These are phyloP conservation scores for Phytopythium sindhum DNA, from an alignment of 352 stramenopile genomes.

Conservation along the genomic window DNA sequence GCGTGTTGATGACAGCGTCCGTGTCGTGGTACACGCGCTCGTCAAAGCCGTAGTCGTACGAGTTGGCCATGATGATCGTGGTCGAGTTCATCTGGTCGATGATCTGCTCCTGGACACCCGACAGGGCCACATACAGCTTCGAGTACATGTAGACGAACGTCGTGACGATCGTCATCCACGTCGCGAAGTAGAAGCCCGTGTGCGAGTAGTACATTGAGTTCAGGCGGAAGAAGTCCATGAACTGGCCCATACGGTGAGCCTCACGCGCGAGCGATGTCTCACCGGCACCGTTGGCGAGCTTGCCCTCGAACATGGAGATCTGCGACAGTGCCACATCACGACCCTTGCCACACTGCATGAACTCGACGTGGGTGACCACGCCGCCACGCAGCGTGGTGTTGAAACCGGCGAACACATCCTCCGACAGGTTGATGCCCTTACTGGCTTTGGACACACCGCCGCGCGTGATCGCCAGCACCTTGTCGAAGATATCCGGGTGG, in stretches of 20 bases:
- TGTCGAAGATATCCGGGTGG: constrained; percentile 83
- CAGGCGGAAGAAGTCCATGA: constrained; percentile 84
- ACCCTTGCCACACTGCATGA: constrained; percentile 86
- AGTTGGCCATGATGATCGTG: constrained; percentile 66
- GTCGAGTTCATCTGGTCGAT: constrained; percentile 75
- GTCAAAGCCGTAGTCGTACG: constrained; percentile 42
- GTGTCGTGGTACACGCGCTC: constrained; percentile 56
- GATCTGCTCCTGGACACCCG: constrained; percentile 66
- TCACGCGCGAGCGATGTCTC: constrained; percentile 77
- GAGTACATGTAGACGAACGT: constrained; percentile 87
- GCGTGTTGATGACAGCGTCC: constrained; percentile 73
- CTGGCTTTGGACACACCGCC: constrained; percentile 77
- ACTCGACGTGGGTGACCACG: constrained; percentile 79
- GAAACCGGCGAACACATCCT: constrained; percentile 86
- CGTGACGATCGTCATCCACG: constrained; percentile 87
- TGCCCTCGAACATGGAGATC: constrained; percentile 87
- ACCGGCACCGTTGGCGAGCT: constrained; percentile 77
- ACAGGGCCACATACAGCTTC: constrained; percentile 78
- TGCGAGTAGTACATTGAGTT: constrained; percentile 89
- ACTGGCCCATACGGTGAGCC: constrained; percentile 81
- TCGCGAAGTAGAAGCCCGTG: constrained; percentile 85
- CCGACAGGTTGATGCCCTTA: constrained; percentile 84
- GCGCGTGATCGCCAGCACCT: constrained; percentile 68
- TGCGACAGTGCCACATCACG: constrained; percentile 82
- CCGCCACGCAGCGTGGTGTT: constrained; percentile 74